These are phyloP conservation scores for Colletotrichum horii DNA, from an alignment of 2,329 filamentous ascomycete genomes.

Conservation along the genomic window DNA sequence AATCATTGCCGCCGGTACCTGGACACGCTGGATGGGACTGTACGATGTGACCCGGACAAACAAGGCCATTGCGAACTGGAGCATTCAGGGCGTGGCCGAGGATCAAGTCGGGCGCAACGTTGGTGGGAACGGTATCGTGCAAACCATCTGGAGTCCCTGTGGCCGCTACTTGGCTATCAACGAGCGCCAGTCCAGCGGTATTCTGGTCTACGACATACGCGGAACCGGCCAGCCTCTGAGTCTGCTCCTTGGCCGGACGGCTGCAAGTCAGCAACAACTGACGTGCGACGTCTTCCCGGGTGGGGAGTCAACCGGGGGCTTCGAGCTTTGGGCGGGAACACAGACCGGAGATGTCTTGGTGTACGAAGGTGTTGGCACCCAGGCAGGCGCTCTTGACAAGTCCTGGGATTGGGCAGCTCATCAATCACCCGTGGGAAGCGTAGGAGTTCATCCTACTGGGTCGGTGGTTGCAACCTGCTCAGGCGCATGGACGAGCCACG, in stretches of 20 bases:
- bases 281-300: slow-evolving; percentile 59
- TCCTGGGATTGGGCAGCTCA: slow-evolving; percentile 58
- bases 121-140: slow-evolving; percentile 67
- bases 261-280: slow-evolving; percentile 61
- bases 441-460: slow-evolving; percentile 57
- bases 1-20: slow-evolving; percentile 66
- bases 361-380: slow-evolving; percentile 61
- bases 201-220: slow-evolving; percentile 68
- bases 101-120: slow-evolving; percentile 39
- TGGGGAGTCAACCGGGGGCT: slow-evolving; percentile 40
- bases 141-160: slow-evolving; percentile 67
- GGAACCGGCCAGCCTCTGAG: slow-evolving; percentile 62
- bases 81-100: slow-evolving; percentile 60
- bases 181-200: slow-evolving; percentile 59
- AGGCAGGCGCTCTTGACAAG: slow-evolving; percentile 47
- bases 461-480: slow-evolving; percentile 63
- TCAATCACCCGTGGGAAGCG: slow-evolving; percentile 52
- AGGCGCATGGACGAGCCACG: slow-evolving; percentile 52
- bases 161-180: slow-evolving; percentile 68
- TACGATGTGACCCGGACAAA: slow-evolving; percentile 65
- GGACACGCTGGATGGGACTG: slow-evolving; percentile 66
- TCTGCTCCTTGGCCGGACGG: slow-evolving; percentile 55
- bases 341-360: slow-evolving; percentile 59
- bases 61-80: slow-evolving; percentile 63
- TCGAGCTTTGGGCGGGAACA: slow-evolving; percentile 69